Conservation (phyloP, 257 asterid species). For the Solanum pimpinellifolium region DNA sequence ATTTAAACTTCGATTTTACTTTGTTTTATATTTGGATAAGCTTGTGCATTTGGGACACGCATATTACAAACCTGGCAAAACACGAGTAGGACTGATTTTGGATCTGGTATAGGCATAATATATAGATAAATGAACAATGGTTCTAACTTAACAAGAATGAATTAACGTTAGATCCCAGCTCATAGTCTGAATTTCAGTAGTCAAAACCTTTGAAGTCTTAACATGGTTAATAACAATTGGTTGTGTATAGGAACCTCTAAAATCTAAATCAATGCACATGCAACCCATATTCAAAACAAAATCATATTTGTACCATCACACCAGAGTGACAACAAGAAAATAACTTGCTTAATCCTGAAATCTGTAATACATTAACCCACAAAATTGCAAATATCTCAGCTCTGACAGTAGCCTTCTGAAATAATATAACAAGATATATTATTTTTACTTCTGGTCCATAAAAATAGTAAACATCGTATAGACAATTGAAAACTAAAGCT, state of each 20-base stretch:
- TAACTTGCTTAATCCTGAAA: neutral
- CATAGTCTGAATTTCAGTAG: neutral
- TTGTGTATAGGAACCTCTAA: neutral
- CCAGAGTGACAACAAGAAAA: neutral
- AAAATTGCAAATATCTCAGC: neutral
- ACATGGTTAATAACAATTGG: too few relatives aligned
- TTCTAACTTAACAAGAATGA: neutral
- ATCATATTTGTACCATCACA: neutral
- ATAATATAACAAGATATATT: neutral
- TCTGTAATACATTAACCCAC: neutral
- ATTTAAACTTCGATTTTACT: neutral
- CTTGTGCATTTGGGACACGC: neutral
- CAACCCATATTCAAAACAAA: neutral
- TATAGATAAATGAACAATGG: neutral
- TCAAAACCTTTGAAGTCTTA: neutral
- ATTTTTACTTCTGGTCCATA: neutral
- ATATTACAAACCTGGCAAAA: neutral
- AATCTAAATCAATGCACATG: neutral
- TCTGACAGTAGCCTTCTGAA: neutral
- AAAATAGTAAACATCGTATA: slow-evolving; percentile 10
- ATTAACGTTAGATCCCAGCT: neutral
- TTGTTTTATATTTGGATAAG: neutral
- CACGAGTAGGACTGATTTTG: neutral
- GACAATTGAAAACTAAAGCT: slow-evolving; percentile 25
- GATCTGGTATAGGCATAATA: neutral